phyloP scores from a whole-genome alignment of 179 eudicot species.

The Spinacia oleracea region DNA sequence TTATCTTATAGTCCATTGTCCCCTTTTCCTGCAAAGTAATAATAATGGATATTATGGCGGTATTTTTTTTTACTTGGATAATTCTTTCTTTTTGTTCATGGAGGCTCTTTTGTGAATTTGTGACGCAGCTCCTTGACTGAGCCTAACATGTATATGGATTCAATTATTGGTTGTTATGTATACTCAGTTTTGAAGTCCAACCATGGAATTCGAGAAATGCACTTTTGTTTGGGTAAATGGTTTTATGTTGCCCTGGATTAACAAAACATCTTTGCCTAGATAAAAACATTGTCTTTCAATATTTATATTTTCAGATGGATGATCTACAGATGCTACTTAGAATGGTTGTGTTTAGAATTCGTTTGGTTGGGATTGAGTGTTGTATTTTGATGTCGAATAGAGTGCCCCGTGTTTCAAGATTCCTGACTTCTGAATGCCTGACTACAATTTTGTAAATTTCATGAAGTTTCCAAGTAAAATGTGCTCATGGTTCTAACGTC shows the following conservation, averaged over 20 bases:
- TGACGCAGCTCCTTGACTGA: not conserved
- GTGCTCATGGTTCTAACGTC: not conserved
- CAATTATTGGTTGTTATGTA: not conserved
- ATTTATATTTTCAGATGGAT: not conserved
- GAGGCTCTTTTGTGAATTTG: not conserved
- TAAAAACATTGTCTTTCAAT: not conserved
- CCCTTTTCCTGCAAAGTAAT: not conserved
- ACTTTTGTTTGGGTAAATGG: not conserved
- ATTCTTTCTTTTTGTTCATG: not conserved
- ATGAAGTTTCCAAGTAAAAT: not conserved
- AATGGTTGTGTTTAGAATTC: not conserved
- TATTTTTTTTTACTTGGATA: not conserved
- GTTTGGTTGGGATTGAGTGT: not conserved
- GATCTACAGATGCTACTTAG: not conserved
- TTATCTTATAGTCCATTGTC: not conserved
- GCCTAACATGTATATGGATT: not conserved
- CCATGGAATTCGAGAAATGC: not conserved
- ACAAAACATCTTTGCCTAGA: constrained; percentile 1
- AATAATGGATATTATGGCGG: not conserved
- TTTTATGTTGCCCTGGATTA: not conserved
- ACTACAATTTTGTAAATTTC: not conserved
- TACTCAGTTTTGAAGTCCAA: not conserved
- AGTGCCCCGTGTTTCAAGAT: not conserved
- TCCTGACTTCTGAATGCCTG: not conserved
- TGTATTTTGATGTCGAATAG: not conserved